Percentiles rank a stretch among this genome's conserved stretches.
These are phyloP conservation scores for Flaveria floridana DNA, from an alignment of 140 eudicot species.

Conservation along the genomic window DNA sequence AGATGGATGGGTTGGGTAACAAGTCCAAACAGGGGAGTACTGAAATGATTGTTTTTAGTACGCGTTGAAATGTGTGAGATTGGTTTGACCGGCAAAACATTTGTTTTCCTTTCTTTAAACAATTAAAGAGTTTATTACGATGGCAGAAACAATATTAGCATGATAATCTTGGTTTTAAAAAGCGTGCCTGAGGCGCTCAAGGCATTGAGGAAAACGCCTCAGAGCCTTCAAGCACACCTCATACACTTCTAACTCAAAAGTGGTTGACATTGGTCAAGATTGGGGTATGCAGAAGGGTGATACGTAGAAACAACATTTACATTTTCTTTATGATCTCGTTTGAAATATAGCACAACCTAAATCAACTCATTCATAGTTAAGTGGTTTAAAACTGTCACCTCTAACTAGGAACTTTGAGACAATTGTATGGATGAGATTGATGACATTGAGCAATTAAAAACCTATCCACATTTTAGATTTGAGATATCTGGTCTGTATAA, in stretches of 20 bases:
- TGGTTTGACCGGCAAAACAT: neutral
- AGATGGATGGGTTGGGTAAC: neutral
- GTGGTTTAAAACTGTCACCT: neutral
- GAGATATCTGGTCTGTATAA: neutral
- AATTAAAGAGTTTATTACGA: neutral
- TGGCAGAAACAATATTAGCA: neutral
- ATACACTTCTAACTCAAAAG: too few relatives aligned
- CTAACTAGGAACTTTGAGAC: neutral
- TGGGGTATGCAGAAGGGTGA: too few relatives aligned
- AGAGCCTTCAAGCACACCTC: too few relatives aligned
- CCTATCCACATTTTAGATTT: neutral
- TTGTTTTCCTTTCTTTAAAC: neutral
- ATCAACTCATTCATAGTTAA: neutral
- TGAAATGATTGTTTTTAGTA: neutral
- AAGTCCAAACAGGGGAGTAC: neutral
- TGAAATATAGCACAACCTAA: neutral
- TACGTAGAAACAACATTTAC: neutral
- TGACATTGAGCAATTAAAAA: constrained; percentile 2
- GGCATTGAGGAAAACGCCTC: too few relatives aligned
- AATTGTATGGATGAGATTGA: neutral
- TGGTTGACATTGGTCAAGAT: too few relatives aligned
- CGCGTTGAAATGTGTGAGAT: neutral
- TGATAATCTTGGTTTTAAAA: neutral
- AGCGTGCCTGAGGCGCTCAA: too few relatives aligned
- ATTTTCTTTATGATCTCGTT: neutral